phyloP scores from a whole-genome alignment of 352 stramenopile species.

The Bremia lactucae region DNA sequence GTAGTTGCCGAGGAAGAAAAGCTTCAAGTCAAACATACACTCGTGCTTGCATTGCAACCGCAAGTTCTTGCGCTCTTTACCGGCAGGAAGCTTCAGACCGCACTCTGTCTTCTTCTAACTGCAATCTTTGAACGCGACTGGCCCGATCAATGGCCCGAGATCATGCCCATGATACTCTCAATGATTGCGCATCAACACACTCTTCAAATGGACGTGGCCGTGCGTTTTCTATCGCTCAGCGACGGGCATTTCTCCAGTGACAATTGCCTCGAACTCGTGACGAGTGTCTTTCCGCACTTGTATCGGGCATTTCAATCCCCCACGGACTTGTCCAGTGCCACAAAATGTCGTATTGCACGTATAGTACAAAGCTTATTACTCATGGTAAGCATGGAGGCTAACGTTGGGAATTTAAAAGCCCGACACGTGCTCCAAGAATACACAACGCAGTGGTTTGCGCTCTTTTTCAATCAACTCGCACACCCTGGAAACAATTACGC shows the following conservation, averaged over 20 bases:
- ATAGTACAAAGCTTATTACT: slow-evolving; percentile 71
- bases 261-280: slow-evolving; percentile 67
- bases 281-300: slow-evolving; percentile 64
- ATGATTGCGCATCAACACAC: slow-evolving; percentile 46
- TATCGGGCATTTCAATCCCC: slow-evolving; percentile 43
- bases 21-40: slow-evolving; percentile 40
- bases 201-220: slow-evolving; percentile 52
- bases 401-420: slow-evolving; percentile 54
- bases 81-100: slow-evolving; percentile 70
- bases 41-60: slow-evolving; percentile 49
- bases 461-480: slow-evolving; percentile 50
- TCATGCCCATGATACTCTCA: slow-evolving; percentile 49
- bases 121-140: slow-evolving; percentile 78
- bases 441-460: slow-evolving; percentile 54
- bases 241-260: slow-evolving; percentile 69
- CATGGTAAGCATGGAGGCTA: slow-evolving; percentile 77
- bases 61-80: slow-evolving; percentile 45
- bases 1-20: slow-evolving; percentile 59
- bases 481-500: slow-evolving; percentile 44
- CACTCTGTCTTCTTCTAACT: slow-evolving; percentile 61
- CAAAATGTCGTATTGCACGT: slow-evolving; percentile 46
- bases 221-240: slow-evolving; percentile 66
- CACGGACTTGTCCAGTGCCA: slow-evolving; percentile 34
- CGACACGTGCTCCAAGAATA: slow-evolving; percentile 53
- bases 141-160: slow-evolving; percentile 72